Evolutionary conservation across 257 asterid species (phyloP).

Genomic region (Capsicum rhomboideum): DNA sequence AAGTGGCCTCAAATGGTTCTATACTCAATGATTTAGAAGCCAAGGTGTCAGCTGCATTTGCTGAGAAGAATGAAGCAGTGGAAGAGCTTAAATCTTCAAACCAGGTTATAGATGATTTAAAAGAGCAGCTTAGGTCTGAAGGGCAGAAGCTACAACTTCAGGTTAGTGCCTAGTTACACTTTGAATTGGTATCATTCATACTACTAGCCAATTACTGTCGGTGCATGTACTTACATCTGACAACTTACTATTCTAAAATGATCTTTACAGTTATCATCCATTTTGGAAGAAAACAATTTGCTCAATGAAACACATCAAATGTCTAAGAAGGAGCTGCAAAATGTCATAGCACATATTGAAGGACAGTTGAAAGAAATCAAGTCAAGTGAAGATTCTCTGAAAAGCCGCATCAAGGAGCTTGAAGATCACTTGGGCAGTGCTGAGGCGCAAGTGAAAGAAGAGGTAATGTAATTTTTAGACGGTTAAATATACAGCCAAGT

Average conservation of each 20-base stretch:
- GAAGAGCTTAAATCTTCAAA: constrained; percentile 33
- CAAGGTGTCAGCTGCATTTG: constrained; percentile 3
- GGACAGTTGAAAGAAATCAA: constrained; percentile 66
- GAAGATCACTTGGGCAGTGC: constrained; percentile 53
- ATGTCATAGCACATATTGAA: constrained; percentile 50
- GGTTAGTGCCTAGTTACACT: constrained; percentile 29
- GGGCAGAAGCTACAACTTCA: constrained; percentile 68
- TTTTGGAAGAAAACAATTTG: constrained; percentile 57
- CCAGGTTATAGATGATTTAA: constrained; percentile 49
- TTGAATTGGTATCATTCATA: not conserved
- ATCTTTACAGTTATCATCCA: constrained; percentile 56
- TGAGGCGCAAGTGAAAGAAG: constrained; percentile 34
- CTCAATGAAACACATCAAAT: constrained; percentile 58
- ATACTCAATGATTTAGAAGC: constrained; percentile 31
- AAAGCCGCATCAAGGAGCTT: constrained; percentile 46
- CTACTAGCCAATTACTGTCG: not conserved
- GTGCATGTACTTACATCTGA: not conserved
- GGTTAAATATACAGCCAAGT: constrained; percentile 1
- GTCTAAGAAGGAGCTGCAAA: constrained; percentile 69
- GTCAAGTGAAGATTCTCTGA: constrained; percentile 46
- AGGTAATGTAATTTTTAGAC: constrained; percentile 29
- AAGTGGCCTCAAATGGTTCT: constrained; percentile 43
- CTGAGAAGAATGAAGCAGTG: constrained; percentile 19
- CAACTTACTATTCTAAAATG: not conserved
- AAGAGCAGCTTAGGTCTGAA: constrained; percentile 48